Percentiles rank a stretch among this genome's conserved stretches.
Evolutionary conservation across 495 filamentous ascomycete species (phyloP).

Genomic region (Amorphotheca resinae): DNA sequence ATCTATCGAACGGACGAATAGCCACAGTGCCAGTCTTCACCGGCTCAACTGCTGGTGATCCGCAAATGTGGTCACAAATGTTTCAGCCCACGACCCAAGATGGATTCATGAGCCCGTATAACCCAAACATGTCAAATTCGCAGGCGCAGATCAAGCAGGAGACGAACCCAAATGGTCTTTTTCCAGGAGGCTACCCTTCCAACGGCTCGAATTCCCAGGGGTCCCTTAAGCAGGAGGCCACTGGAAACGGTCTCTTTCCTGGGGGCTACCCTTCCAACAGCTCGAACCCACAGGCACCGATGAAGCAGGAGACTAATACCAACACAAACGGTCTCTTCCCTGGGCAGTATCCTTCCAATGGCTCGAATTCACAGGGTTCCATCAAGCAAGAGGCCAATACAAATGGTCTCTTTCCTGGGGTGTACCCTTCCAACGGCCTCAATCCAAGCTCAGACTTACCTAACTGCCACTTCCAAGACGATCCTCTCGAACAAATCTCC

Average conservation of each 20-base stretch:
- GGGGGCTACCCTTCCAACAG: no score
- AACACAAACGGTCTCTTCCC: slow-evolving; percentile 26
- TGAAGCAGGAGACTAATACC: slow-evolving; percentile 31
- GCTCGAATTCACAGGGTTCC: slow-evolving; percentile 38
- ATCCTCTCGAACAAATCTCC: slow-evolving; percentile 38
- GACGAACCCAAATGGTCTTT: slow-evolving; percentile 29
- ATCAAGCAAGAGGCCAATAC: slow-evolving; percentile 36
- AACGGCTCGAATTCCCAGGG: no score
- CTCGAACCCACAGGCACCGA: slow-evolving; percentile 39
- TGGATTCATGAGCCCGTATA: slow-evolving; percentile 46
- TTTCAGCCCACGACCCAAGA: slow-evolving; percentile 56
- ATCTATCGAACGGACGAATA: slow-evolving; percentile 1
- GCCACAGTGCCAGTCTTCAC: slow-evolving; percentile 25
- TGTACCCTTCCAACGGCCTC: slow-evolving; percentile 26
- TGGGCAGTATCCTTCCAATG: slow-evolving; percentile 30
- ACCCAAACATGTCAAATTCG: no score
- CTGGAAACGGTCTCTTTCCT: no score
- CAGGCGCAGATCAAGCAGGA: slow-evolving; percentile 41
- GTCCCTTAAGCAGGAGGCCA: no score
- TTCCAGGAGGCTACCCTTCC: slow-evolving; percentile 29
- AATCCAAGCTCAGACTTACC: slow-evolving; percentile 24
- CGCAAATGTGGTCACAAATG: slow-evolving; percentile 53
- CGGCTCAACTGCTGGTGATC: slow-evolving; percentile 24
- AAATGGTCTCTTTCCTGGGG: slow-evolving; percentile 30
- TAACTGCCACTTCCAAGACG: slow-evolving; percentile 29